These are phyloP conservation scores for Astrothelium subdiscretum DNA, from an alignment of 495 filamentous ascomycete genomes.

Conservation along the genomic window DNA sequence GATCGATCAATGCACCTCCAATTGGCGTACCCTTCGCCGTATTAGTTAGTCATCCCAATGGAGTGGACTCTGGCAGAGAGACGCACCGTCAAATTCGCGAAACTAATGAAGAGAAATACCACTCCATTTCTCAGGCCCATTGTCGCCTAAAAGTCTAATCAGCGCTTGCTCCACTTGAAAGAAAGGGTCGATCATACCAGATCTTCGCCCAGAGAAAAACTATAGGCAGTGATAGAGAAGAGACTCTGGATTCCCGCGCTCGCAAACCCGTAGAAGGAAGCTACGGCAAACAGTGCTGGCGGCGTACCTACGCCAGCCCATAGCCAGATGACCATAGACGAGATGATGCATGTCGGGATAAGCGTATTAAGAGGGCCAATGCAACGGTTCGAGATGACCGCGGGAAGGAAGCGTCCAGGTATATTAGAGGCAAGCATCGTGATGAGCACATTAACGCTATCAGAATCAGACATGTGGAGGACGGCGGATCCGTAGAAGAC, in stretches of 20 bases:
- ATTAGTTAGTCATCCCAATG: not conserved
- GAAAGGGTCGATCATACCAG: not conserved
- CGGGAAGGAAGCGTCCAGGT: conserved; percentile 13
- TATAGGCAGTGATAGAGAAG: conserved; percentile 10
- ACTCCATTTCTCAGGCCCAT: conserved; percentile 14
- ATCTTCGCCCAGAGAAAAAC: conserved; percentile 6
- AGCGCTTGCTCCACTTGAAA: not conserved
- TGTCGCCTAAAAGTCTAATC: not conserved
- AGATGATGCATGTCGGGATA: conserved; percentile 12
- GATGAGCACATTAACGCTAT: conserved; percentile 11
- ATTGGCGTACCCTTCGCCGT: conserved; percentile 8
- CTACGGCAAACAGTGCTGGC: conserved; percentile 8
- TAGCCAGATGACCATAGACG: conserved; percentile 7
- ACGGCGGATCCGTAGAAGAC: conserved; percentile 14
- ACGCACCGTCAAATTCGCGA: conserved; percentile 11
- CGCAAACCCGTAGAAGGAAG: conserved; percentile 16
- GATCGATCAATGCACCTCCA: conserved; percentile 12
- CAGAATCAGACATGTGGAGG: conserved; percentile 12
- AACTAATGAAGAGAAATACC: conserved; percentile 9
- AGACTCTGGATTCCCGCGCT: conserved; percentile 12
- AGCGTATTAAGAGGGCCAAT: conserved; percentile 23
- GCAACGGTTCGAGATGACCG: conserved; percentile 8
- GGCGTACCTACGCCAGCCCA: conserved; percentile 7
- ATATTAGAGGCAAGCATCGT: conserved; percentile 14
- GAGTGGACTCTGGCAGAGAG: not conserved